Conservation (phyloP, 768 basidiomycete species). For the Naganishia vishniacii region DNA sequence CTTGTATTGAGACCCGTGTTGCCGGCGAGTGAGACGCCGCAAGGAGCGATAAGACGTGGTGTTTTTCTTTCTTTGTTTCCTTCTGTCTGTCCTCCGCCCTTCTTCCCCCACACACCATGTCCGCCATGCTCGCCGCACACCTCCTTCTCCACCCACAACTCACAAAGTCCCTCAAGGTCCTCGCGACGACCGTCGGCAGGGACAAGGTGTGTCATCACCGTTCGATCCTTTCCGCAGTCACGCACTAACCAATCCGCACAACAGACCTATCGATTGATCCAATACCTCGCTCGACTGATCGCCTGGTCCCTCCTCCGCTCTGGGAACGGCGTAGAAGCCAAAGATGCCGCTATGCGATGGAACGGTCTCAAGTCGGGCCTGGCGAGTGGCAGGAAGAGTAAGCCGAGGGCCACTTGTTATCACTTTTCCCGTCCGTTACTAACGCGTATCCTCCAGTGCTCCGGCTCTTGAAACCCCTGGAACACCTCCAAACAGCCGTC, state of each 20-base stretch:
- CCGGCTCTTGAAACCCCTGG: conserved; percentile 86
- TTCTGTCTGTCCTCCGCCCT: neutral
- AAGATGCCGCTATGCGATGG: conserved; percentile 64
- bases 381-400: conserved; percentile 78
- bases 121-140: conserved; percentile 50
- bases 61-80: neutral
- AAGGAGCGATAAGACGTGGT: too few species aligned
- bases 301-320: conserved; percentile 71
- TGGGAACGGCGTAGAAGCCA: conserved; percentile 57
- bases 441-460: conserved; percentile 60
- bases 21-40: neutral
- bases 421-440: too few species aligned
- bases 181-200: conserved; percentile 73
- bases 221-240: neutral
- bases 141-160: conserved; percentile 78
- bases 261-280: conserved; percentile 80
- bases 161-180: conserved; percentile 68
- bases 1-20: neutral
- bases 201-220: conserved; percentile 90
- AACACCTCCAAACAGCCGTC: conserved; percentile 85
- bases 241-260: too few species aligned
- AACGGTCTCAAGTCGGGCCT: conserved; percentile 79
- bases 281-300: conserved; percentile 83
- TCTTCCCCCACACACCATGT: conserved; percentile 31
- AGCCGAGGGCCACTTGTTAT: conserved; percentile 32